Evolutionary conservation across 2,329 filamentous ascomycete species (phyloP), one percentile per base, ranked within the genome.

Genomic region (Aphanocladium album): DNA sequence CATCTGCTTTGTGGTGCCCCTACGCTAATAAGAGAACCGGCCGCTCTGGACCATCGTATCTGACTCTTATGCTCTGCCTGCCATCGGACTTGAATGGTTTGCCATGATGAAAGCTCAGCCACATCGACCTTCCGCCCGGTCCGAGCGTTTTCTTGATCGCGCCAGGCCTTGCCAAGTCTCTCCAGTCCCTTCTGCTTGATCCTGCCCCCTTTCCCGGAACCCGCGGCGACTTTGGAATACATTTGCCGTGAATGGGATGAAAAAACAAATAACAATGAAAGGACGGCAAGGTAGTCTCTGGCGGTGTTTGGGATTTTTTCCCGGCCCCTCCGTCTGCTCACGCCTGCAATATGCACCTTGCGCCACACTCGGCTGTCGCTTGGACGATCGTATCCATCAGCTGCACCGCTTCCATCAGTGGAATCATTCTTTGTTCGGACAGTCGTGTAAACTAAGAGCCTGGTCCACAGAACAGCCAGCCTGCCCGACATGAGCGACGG

Each of bases 91-190:
- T 52, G 35, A 39, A n/a, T 35, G n/a, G 12, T 25, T 56, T 8
- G 47, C 25, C 47, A 58, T 50, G 35, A 41, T 41, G 17, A n/a
- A 14, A 35, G 9, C 17, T 49, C 56, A 52, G 56, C 56, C 56
- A 43, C 56, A 58, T 55, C 53, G 37, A 45, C 25, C 9, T 58
- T 43, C 56, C 23, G 47, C 35, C 35, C 47, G 56, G 46, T 25
- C 56, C 56, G 37, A 45, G 37, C 47, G 33, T 58, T n/a, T 37
- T n/a, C n/a, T 39, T 43, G 46, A 45, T 51, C 46, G 21, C 3
- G 21, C 8, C 33, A 57, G 21, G 30, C 16, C 11, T 41, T 19
- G 6, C 43, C 2, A 16, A 12, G 25, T 39, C 17, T 21, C 25
- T 39, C 37, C 27, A 25, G 8, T 27, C 21, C 11, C 14, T n/a